phyloP scores from a whole-genome alignment of 805 yeast species.

The Cephaloascus albidus region DNA sequence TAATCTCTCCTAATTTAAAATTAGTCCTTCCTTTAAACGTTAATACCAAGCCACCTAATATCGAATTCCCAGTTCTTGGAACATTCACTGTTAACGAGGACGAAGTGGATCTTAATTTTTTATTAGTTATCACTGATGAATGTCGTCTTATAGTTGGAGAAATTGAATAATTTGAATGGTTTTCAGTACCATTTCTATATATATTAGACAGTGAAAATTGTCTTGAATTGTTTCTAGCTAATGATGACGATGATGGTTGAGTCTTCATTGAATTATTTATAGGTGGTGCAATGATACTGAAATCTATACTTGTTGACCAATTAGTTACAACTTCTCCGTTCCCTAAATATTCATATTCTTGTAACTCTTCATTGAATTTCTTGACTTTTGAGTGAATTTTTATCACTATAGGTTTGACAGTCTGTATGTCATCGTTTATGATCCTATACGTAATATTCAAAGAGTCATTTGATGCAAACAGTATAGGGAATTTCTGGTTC shows the following conservation, averaged over 20 bases:
- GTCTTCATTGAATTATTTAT: slow-evolving; percentile 25
- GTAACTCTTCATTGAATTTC: slow-evolving; percentile 3
- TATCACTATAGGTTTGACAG: slow-evolving; percentile 17
- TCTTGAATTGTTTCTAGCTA: background rate
- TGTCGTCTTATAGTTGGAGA: background rate
- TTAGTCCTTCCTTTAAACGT: slow-evolving; percentile 56
- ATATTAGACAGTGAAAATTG: background rate
- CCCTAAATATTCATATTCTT: background rate
- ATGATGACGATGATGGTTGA: slow-evolving; percentile 3
- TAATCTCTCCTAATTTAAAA: slow-evolving; percentile 49
- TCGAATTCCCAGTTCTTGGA: slow-evolving; percentile 5
- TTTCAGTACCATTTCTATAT: background rate
- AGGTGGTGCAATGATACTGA: slow-evolving; percentile 27
- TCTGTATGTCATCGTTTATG: slow-evolving; percentile 15
- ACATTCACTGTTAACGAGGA: slow-evolving; percentile 8
- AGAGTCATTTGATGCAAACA: slow-evolving; percentile 17
- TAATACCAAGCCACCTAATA: slow-evolving; percentile 26
- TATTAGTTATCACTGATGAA: background rate
- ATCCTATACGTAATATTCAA: slow-evolving; percentile 25
- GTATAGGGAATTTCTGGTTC: slow-evolving; percentile 14
- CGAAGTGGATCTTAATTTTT: slow-evolving; percentile 4
- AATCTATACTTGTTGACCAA: slow-evolving; percentile 30
- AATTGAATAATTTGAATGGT: background rate
- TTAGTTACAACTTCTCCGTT: slow-evolving; percentile 17
- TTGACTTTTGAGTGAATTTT: slow-evolving; percentile 17